Evolutionary conservation across 306 rosid species (phyloP).

Genomic region (Pueraria montana): DNA sequence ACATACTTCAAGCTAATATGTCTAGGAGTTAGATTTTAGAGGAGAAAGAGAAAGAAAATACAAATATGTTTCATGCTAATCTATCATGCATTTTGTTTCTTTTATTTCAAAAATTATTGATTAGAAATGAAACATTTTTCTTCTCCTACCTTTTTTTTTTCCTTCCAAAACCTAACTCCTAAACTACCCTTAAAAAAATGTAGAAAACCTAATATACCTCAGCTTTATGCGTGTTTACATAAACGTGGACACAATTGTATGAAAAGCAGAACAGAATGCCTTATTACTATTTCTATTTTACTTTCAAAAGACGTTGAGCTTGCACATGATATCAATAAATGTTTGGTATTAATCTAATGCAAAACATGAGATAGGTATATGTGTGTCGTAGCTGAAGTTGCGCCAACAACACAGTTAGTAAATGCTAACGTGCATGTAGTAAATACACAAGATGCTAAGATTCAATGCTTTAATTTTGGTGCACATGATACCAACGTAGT

Average conservation of each 20-base stretch:
- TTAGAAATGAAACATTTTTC: too few species aligned
- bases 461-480: conserved; percentile 55
- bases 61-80: too few species aligned
- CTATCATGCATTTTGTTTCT: background rate
- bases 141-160: background rate
- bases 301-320: background rate
- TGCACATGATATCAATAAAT: conserved; percentile 63
- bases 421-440: conserved; percentile 70
- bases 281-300: background rate
- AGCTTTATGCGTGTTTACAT: too few species aligned
- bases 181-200: background rate
- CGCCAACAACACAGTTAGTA: conserved; percentile 67
- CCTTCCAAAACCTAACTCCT: background rate
- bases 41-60: too few species aligned
- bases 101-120: too few species aligned
- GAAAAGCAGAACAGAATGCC: background rate
- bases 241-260: background rate
- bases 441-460: conserved; percentile 61
- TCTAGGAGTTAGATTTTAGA: too few species aligned
- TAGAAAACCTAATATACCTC: background rate
- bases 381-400: conserved; percentile 61
- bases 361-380: conserved; percentile 48
- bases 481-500: conserved; percentile 55
- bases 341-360: conserved; percentile 46
- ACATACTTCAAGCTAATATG: too few species aligned